Evolutionary conservation across 768 basidiomycete species (phyloP).

Genomic region (Macrolepiota albuminosa): DNA sequence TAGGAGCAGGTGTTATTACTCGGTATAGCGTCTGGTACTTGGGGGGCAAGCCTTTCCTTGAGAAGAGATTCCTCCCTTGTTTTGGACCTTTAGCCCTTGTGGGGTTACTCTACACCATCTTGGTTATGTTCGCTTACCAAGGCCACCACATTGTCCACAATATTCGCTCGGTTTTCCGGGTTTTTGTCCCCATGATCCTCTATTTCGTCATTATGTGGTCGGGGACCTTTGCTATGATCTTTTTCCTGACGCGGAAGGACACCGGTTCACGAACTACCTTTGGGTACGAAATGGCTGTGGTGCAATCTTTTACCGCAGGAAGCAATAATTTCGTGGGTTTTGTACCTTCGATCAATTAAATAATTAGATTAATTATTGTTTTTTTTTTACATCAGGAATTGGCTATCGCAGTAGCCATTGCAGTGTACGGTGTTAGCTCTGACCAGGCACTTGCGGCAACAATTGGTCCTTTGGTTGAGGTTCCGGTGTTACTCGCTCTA

Average conservation of each 20-base stretch:
- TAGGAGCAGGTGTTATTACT: slow-evolving; percentile 67
- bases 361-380: background rate
- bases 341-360: background rate
- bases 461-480: slow-evolving; percentile 73
- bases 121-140: slow-evolving; percentile 71
- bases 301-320: slow-evolving; percentile 75
- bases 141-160: slow-evolving; percentile 67
- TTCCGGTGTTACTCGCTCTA: slow-evolving; percentile 68
- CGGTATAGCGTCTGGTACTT: slow-evolving; percentile 48
- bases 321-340: slow-evolving; percentile 70
- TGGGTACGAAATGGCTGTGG: slow-evolving; percentile 70
- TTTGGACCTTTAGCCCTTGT: slow-evolving; percentile 69
- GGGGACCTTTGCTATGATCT: background rate
- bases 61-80: slow-evolving; percentile 55
- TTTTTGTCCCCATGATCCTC: slow-evolving; percentile 73
- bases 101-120: slow-evolving; percentile 77
- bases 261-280: slow-evolving; percentile 15
- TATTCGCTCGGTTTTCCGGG: slow-evolving; percentile 72
- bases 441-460: slow-evolving; percentile 81
- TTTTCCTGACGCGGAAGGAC: slow-evolving; percentile 34
- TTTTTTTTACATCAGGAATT: slow-evolving; percentile 48
- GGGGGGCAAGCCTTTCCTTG: slow-evolving; percentile 43
- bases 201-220: slow-evolving; percentile 45
- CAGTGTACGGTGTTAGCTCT: slow-evolving; percentile 72
- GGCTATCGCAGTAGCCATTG: slow-evolving; percentile 78